Conservation (phyloP, 2,329 filamentous ascomycete species). For the Chlorencoelia australis region DNA sequence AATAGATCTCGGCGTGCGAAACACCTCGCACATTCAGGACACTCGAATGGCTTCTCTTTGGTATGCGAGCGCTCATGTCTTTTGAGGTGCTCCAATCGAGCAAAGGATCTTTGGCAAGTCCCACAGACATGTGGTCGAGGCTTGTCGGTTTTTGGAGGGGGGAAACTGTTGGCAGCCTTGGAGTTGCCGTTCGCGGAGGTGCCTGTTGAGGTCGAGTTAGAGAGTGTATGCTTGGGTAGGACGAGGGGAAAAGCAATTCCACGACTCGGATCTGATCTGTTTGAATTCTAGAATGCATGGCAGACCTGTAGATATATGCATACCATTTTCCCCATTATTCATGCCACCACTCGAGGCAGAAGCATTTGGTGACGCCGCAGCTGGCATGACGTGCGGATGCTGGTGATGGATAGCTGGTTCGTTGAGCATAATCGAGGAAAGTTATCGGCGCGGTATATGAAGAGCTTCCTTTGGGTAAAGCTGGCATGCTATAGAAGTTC, state of each 20-base stretch:
- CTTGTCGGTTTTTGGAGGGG: constrained; percentile 92
- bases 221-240: constrained; percentile 9
- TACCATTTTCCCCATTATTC: constrained; percentile 25
- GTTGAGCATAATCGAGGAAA: constrained; percentile 18
- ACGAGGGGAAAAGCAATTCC: constrained; percentile 2
- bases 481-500: constrained; percentile 20
- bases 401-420: constrained; percentile 19
- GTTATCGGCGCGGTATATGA: constrained; percentile 11
- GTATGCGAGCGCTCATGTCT: constrained; percentile 96
- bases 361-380: constrained; percentile 22
- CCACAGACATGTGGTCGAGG: constrained; percentile 88
- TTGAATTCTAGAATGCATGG: neutral
- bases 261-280: too few relatives aligned
- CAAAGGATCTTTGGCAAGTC: constrained; percentile 87
- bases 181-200: constrained; percentile 8
- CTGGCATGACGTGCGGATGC: constrained; percentile 22
- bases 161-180: constrained; percentile 34
- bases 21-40: constrained; percentile 85
- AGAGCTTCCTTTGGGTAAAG: constrained; percentile 12
- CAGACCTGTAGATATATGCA: constrained; percentile 6
- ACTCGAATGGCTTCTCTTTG: constrained; percentile 96
- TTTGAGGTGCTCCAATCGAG: constrained; percentile 90
- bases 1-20: constrained; percentile 90
- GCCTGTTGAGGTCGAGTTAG: constrained; percentile 10
- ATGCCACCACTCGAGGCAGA: constrained; percentile 17